Evolutionary conservation across 2,329 filamentous ascomycete species (phyloP).

Genomic region (Fusarium xylarioides): DNA sequence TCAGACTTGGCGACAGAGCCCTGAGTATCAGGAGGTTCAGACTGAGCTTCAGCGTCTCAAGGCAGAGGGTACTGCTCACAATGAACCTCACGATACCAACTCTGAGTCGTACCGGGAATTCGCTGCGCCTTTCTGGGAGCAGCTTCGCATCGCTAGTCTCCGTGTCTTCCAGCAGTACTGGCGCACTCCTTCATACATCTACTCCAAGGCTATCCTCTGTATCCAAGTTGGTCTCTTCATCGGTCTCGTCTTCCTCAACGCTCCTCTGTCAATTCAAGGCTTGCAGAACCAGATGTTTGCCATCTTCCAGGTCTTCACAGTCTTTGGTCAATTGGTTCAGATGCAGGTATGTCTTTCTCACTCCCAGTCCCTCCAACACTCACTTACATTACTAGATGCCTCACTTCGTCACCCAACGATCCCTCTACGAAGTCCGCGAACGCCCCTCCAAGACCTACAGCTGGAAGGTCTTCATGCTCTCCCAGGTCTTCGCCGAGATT

Average conservation of each 20-base stretch:
- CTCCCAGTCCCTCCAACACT: rapidly evolving
- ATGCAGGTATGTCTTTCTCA: slow-evolving; percentile 4
- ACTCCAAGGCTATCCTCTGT: slow-evolving; percentile 80
- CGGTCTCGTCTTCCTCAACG: slow-evolving; percentile 81
- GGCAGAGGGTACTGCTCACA: slow-evolving; percentile 52
- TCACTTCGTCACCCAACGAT: slow-evolving; percentile 82
- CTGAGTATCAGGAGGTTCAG: slow-evolving; percentile 59
- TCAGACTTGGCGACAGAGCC: slow-evolving; percentile 49
- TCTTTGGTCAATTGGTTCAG: slow-evolving; percentile 82
- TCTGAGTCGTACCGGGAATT: slow-evolving; percentile 74
- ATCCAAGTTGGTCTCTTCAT: slow-evolving; percentile 75
- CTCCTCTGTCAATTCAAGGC: slow-evolving; percentile 76
- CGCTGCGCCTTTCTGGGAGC: slow-evolving; percentile 75
- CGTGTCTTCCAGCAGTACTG: slow-evolving; percentile 93
- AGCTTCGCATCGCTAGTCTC: slow-evolving; percentile 71
- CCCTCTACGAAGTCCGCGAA: slow-evolving; percentile 86
- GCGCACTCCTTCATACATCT: slow-evolving; percentile 89
- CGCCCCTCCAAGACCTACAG: slow-evolving; percentile 84
- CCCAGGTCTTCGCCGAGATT: slow-evolving; percentile 83
- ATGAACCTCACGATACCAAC: slow-evolving; percentile 42
- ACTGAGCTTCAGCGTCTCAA: slow-evolving; percentile 65
- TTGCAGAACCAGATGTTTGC: slow-evolving; percentile 90
- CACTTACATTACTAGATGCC: slow-evolving; percentile 72
- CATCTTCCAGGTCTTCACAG: slow-evolving; percentile 83
- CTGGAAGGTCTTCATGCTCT: slow-evolving; percentile 86